Base-by-base conservation (phyloP, 2,329 filamentous ascomycete genomes). In the Phialemonium atrogriseum region DNA sequence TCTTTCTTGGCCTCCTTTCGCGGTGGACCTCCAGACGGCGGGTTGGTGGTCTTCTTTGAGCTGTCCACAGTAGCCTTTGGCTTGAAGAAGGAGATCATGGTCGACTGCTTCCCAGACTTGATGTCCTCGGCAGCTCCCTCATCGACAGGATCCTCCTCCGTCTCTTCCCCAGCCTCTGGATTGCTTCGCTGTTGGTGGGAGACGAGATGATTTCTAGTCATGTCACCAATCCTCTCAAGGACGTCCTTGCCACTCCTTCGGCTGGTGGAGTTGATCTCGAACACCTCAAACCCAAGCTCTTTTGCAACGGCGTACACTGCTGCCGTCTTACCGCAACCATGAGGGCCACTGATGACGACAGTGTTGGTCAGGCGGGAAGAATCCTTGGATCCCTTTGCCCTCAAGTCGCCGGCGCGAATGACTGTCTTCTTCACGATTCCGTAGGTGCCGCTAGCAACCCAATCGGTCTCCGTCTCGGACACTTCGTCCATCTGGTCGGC, bases 141-240 rank as follows among this genome's bases (percentile, higher is more conserved):
- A 24, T 64, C 54, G 5, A 48, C 39, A 13, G 55, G 49, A 7
- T 55, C 52, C 14, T 51, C 47, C n/a, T 56, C 52, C 13, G 51
- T 44, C 9, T 54, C 49, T 11, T 49, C 44, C 7, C 38, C 39
- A 11, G 44, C 48, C 7, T 48, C 38, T 1, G 36, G 38, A 22
- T 55, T 52, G 4, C 48, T 43, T 10, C 49, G 40, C n/a, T 59
- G 62, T 36, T 64, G 63, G 29, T 62, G 65, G 33, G 68, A 66
- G 13, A 98, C 89, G 2, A 94, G 70, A 55, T 98, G 91, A 47
- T 98, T 96, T 39, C 80, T 80, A 4, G 87, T 91, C 89, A 98
- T 96, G 56, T 98, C 87, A 24, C 91, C 93, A 26, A 98, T 85
- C 45, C 75, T 84, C 47, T 98, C 91, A 20, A 94, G 54, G 28